Percentiles rank a stretch among this genome's conserved stretches.
These are phyloP conservation scores for Podospora fimiseda DNA, from an alignment of 495 filamentous ascomycete genomes.

Conservation along the genomic window DNA sequence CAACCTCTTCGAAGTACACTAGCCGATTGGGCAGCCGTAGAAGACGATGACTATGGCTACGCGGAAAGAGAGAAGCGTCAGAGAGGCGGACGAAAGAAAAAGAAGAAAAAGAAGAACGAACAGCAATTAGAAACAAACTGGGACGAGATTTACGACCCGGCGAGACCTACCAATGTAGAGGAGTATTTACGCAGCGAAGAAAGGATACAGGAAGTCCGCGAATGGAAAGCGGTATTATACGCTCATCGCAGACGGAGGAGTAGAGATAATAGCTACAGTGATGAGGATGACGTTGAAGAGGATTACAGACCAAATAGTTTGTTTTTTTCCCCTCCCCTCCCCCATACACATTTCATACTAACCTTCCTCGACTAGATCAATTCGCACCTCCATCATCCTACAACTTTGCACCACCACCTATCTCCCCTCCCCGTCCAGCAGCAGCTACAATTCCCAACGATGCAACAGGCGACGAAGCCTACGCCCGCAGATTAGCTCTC, in stretches of 20 bases:
- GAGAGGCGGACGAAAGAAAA: slow-evolving; percentile 77
- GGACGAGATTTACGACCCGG: slow-evolving; percentile 90
- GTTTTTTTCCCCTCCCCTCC: slow-evolving; percentile 2
- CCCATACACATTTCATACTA: slow-evolving; percentile 9
- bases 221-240: slow-evolving; percentile 86
- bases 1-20: slow-evolving; percentile 62
- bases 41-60: slow-evolving; percentile 56
- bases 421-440: slow-evolving; percentile 39
- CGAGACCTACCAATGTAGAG: slow-evolving; percentile 75
- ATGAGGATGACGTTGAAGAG: slow-evolving; percentile 53
- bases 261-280: slow-evolving; percentile 44
- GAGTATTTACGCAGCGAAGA: slow-evolving; percentile 86
- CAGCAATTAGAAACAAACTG: slow-evolving; percentile 63
- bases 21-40: slow-evolving; percentile 74
- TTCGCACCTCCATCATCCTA: slow-evolving; percentile 64
- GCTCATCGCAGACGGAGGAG: slow-evolving; percentile 54
- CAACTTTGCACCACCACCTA: slow-evolving; percentile 68
- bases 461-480: slow-evolving; percentile 65
- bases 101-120: slow-evolving; percentile 70
- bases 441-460: slow-evolving; percentile 42
- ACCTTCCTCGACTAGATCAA: slow-evolving; percentile 43
- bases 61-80: slow-evolving; percentile 53
- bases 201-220: slow-evolving; percentile 66
- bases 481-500: slow-evolving; percentile 55
- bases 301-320: slow-evolving; percentile 48